phyloP scores from a whole-genome alignment of 495 filamentous ascomycete species.

The Annulohypoxylon nitens region DNA sequence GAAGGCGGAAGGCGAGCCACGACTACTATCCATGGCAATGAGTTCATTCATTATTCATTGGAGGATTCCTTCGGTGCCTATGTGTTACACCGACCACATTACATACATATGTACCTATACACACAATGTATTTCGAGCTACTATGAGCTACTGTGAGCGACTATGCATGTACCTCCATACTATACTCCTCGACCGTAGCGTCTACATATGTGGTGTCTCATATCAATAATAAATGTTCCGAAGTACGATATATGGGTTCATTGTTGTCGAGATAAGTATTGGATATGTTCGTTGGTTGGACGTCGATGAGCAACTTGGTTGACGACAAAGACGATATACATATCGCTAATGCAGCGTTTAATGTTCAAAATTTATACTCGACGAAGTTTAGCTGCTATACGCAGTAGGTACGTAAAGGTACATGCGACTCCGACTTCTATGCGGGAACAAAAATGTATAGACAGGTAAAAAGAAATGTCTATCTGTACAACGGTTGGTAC shows the following conservation, averaged over 20 bases:
- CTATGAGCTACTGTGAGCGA: not conserved
- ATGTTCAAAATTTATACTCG: not conserved
- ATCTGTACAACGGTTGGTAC: not conserved
- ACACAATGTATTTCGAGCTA: not conserved
- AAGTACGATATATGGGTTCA: not conserved
- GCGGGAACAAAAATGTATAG: not conserved
- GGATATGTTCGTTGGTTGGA: not conserved
- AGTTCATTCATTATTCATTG: constrained; percentile 23
- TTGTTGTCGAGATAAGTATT: not conserved
- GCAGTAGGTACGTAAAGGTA: not conserved
- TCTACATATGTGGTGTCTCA: constrained; percentile 5
- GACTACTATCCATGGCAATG: constrained; percentile 3
- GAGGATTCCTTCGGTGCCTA: constrained; percentile 4
- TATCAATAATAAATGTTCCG: constrained; percentile 6
- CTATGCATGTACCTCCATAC: not conserved
- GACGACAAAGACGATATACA: not conserved
- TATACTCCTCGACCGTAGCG: not conserved
- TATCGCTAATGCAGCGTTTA: not conserved
- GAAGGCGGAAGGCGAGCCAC: constrained; percentile 40
- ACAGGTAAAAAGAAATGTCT: not conserved
- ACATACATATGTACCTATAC: not conserved
- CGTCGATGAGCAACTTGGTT: not conserved
- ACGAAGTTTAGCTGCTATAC: not conserved
- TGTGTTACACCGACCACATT: constrained; percentile 2
- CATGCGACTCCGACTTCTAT: not conserved